Evolutionary conservation across 768 basidiomycete species (phyloP).

Genomic region (Phlebiopsis gigantea): DNA sequence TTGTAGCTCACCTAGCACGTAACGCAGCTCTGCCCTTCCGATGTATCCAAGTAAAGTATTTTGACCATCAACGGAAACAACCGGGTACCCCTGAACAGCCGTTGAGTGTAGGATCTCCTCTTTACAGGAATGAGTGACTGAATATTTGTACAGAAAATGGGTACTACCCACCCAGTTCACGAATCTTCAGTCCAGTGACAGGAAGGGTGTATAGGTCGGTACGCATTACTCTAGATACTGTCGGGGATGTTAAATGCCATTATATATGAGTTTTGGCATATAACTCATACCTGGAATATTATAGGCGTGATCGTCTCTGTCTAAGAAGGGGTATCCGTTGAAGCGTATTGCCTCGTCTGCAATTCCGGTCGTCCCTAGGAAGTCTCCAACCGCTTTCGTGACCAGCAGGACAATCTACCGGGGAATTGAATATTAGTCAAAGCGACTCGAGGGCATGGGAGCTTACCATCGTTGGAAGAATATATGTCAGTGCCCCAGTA

Average conservation of each 20-base stretch:
- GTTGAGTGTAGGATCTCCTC: constrained; percentile 70
- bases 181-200: constrained; percentile 70
- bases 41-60: constrained; percentile 80
- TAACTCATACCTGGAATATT: constrained; percentile 88
- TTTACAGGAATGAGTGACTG: constrained; percentile 22
- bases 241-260: background rate
- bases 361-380: constrained; percentile 88
- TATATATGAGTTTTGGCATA: constrained; percentile 19
- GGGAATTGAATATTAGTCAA: background rate
- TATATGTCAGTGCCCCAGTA: constrained; percentile 95
- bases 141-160: background rate
- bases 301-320: constrained; percentile 91
- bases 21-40: constrained; percentile 76
- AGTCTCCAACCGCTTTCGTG: constrained; percentile 95
- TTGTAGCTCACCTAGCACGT: constrained; percentile 65
- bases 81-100: constrained; percentile 87
- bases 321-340: constrained; percentile 95
- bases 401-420: constrained; percentile 89
- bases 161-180: constrained; percentile 64
- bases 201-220: constrained; percentile 69
- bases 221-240: constrained; percentile 90
- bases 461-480: constrained; percentile 92
- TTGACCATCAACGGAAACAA: constrained; percentile 60
- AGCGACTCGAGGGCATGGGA: background rate
- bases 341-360: constrained; percentile 97